Percentiles rank a stretch among this genome's conserved stretches.
These are phyloP conservation scores for Ceratobasidium sp. DNA, from an alignment of 1,284 basidiomycete genomes.

Conservation along the genomic window DNA sequence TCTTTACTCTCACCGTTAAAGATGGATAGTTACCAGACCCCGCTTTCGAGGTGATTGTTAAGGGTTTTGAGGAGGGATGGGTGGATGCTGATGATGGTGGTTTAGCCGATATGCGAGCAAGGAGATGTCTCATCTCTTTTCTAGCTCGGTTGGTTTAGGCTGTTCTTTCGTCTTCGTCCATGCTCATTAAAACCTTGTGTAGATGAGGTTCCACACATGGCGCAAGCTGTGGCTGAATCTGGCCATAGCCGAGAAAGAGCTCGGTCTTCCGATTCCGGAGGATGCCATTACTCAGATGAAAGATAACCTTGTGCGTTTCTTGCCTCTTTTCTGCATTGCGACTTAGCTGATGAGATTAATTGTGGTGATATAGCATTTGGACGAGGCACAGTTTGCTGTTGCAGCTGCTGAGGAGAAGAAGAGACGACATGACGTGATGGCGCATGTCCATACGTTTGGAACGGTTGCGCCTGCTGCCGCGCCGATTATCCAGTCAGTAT, in stretches of 20 bases:
- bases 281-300: slow-evolving; percentile 96
- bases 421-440: slow-evolving; percentile 99
- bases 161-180: neutral
- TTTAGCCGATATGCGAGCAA: slow-evolving; percentile 97
- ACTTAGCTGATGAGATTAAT: neutral
- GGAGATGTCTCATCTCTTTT: slow-evolving; percentile 98
- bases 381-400: slow-evolving; percentile 90
- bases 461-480: slow-evolving; percentile 94
- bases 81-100: slow-evolving; percentile 26
- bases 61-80: neutral
- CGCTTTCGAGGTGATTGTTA: slow-evolving; percentile 62
- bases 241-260: slow-evolving; percentile 95
- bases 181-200: neutral
- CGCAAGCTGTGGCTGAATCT: slow-evolving; percentile 96
- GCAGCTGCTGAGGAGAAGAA: slow-evolving; percentile 98
- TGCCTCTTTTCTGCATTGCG: neutral
- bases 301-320: slow-evolving; percentile 88
- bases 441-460: slow-evolving; percentile 98
- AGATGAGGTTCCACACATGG: slow-evolving; percentile 99
- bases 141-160: slow-evolving; percentile 78
- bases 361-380: slow-evolving; percentile 75
- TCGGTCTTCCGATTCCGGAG: slow-evolving; percentile 91
- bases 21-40: slow-evolving; percentile 65
- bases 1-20: too few species aligned
- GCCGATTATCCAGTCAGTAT: slow-evolving; percentile 93